Evolutionary conservation across 495 filamentous ascomycete species (phyloP), one percentile per base, ranked within the genome.

Genomic region (Monascus purpureus): DNA sequence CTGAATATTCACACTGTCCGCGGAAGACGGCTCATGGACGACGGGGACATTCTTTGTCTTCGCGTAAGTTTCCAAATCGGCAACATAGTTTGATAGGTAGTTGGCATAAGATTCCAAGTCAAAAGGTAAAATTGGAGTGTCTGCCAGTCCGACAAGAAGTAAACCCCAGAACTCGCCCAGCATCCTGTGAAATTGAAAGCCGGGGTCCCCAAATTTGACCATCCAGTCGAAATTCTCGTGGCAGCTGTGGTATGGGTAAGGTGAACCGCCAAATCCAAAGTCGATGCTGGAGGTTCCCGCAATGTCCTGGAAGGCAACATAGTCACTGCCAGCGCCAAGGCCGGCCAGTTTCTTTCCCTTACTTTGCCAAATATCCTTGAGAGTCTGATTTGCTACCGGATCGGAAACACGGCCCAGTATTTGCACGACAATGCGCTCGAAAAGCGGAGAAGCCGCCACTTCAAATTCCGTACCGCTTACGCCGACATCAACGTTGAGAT

Each of bases 181-280:
- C 1, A 80, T 49, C 30, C 68, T 73, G 59, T 96, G 90, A 45
- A 92, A 86, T 15, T 66, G 53, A 45, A 94, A 94, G 9, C 68
- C 76, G 0, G 84, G 84, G 51, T 96, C 90, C 3, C 76, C 75
- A 37, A 77, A 72, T 9, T 56, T 63, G 8, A 73, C 62, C 77
- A 94, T 82, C 79, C 82, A 93, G 26, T 88, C 77, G 40, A 77
- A 85, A 37, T 73, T 87, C 46, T 95, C 90, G 50, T 90, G 85
- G 53, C 80, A 90, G 38, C 79, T 85, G 52, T 85, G 75, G 33
- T 78, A 76, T 2, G 88, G 85, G 49, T 65, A 86, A 13, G 65
- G 47, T 12, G 65, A 57, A 12, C 80, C 83, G 24, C 55, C 48
- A 42, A 97, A 97, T 23, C 73, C 68, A 41, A 97, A 72, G 50